Conservation (phyloP, 768 basidiomycete species). For the Rubroboletus satanas region DNA sequence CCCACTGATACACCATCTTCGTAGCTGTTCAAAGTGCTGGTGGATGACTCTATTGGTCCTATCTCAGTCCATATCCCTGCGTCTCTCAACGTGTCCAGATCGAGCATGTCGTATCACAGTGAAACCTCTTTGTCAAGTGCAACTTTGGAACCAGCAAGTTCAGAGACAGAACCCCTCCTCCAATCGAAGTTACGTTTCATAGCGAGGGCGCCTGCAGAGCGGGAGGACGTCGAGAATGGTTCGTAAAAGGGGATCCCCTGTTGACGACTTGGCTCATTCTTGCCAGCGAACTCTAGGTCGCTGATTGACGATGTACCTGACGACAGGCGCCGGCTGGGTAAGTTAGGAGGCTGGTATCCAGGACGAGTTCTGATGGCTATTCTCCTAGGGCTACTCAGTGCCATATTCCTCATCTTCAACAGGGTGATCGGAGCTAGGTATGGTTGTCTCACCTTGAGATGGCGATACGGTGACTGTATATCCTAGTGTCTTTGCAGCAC, state of each 20-base stretch:
- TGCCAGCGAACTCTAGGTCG: conserved; percentile 1
- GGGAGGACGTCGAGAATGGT: conserved; percentile 12
- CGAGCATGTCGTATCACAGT: conserved; percentile 1
- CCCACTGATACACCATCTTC: no score
- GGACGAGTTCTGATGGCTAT: background rate
- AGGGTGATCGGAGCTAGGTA: conserved; percentile 71
- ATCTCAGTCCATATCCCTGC: background rate
- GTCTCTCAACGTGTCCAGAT: background rate
- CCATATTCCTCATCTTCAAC: conserved; percentile 69
- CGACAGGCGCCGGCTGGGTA: conserved; percentile 50
- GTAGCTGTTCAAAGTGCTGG: no score
- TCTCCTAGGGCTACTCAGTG: conserved; percentile 37
- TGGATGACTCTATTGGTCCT: no score
- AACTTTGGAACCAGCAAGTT: background rate
- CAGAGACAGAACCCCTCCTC: conserved; percentile 24
- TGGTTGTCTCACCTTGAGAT: background rate
- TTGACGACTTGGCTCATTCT: background rate
- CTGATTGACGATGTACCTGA: conserved; percentile 45
- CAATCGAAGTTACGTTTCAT: background rate
- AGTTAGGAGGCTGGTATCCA: conserved; percentile 10
- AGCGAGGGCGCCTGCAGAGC: background rate
- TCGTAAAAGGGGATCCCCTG: background rate
- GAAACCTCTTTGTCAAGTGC: background rate
- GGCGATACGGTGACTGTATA: conserved; percentile 1
- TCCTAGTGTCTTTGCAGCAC: conserved; percentile 64